A percentile compares a stretch with the other conserved stretches of the same genome.
Evolutionary conservation across 257 asterid species (phyloP).

Genomic region (Capsicum baccatum): DNA sequence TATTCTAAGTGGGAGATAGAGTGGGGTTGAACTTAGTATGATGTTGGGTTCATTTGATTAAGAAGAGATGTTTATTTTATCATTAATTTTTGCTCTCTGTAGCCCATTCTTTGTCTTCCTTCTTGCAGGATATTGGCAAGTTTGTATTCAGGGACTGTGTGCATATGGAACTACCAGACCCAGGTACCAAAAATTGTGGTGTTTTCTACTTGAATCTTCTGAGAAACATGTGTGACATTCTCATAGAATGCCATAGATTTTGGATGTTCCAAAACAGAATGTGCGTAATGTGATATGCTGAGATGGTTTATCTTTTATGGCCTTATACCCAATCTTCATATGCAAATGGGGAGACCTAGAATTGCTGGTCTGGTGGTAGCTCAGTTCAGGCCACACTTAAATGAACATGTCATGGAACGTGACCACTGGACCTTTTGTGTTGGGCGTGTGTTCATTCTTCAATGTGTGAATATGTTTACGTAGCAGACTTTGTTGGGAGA

Average conservation of each 20-base stretch:
- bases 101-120: constrained; percentile 24
- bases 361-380: constrained; percentile 17
- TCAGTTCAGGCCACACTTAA: constrained; percentile 1
- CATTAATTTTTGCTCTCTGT: background rate
- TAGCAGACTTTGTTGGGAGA: constrained; percentile 4
- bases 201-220: background rate
- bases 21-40: background rate
- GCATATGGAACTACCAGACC: constrained; percentile 94
- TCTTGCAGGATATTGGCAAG: constrained; percentile 82
- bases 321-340: background rate
- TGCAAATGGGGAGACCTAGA: background rate
- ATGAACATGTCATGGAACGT: background rate
- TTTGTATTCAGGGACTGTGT: constrained; percentile 86
- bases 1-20: background rate
- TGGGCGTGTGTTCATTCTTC: background rate
- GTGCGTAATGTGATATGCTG: background rate
- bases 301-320: background rate
- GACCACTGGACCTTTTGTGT: background rate
- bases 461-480: background rate
- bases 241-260: background rate
- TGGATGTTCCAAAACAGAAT: background rate
- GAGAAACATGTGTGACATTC: background rate
- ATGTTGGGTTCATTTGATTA: background rate
- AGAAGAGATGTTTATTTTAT: background rate
- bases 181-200: constrained; percentile 56